A percentile compares a stretch with the other conserved stretches of the same genome.
Evolutionary conservation across 805 yeast genomes (phyloP).

Genomic region (Candida chilensis): DNA sequence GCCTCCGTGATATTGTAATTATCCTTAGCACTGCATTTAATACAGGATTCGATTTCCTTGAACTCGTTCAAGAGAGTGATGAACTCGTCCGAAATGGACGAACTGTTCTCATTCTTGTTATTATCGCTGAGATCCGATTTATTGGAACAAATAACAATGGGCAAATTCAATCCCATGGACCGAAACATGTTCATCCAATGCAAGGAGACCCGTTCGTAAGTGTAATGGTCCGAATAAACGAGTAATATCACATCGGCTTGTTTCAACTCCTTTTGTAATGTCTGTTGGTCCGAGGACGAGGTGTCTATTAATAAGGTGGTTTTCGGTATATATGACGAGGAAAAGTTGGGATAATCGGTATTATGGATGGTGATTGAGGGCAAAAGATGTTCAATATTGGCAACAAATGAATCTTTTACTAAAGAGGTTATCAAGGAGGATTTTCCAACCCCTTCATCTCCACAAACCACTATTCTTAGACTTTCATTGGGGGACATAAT

Average conservation of each 20-base stretch:
- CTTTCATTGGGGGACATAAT: too few relatives aligned
- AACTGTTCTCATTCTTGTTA: slow-evolving; percentile 27
- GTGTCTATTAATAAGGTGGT: slow-evolving; percentile 79
- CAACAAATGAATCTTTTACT: slow-evolving; percentile 73
- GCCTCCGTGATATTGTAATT: slow-evolving; percentile 84
- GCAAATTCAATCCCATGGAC: slow-evolving; percentile 87
- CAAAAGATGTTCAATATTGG: slow-evolving; percentile 66
- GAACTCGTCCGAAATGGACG: slow-evolving; percentile 64
- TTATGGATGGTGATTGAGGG: slow-evolving; percentile 81
- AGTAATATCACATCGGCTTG: slow-evolving; percentile 89
- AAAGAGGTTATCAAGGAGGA: slow-evolving; percentile 72
- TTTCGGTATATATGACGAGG: slow-evolving; percentile 22
- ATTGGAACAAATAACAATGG: slow-evolving; percentile 86
- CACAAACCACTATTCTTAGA: slow-evolving; percentile 88
- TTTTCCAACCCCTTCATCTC: slow-evolving; percentile 89
- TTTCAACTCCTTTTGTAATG: slow-evolving; percentile 65
- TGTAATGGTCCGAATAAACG: slow-evolving; percentile 90
- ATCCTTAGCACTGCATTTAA: slow-evolving; percentile 80
- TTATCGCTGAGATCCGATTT: slow-evolving; percentile 41
- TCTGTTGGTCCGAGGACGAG: slow-evolving; percentile 48
- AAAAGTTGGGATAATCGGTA: slow-evolving; percentile 42
- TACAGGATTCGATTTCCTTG: slow-evolving; percentile 90
- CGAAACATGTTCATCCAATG: slow-evolving; percentile 95
- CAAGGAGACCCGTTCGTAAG: slow-evolving; percentile 83
- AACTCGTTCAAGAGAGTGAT: slow-evolving; percentile 81